A percentile compares a stretch with the other conserved stretches of the same genome.
These are phyloP conservation scores for Clitopilus passeckerianus DNA, from an alignment of 768 basidiomycete genomes.

Conservation along the genomic window DNA sequence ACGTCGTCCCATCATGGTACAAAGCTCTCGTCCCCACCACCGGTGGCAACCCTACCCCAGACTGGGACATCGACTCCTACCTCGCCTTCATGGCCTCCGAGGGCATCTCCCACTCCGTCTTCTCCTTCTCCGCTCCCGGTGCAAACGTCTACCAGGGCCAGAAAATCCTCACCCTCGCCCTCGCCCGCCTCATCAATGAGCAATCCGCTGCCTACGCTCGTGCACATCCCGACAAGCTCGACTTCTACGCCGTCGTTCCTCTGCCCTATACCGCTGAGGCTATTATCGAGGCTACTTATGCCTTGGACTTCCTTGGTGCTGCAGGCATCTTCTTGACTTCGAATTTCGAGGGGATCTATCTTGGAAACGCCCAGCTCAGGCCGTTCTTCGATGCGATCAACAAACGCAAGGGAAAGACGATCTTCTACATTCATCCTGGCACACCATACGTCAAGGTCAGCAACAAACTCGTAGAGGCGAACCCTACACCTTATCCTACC, in stretches of 20 bases:
- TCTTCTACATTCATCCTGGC: constrained; percentile 26
- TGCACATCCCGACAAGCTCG: constrained; percentile 20
- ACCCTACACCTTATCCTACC: constrained; percentile 26
- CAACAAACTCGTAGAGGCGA: constrained; percentile 22
- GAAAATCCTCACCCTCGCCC: constrained; percentile 21
- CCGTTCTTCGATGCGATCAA: constrained; percentile 28
- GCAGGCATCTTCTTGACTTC: constrained; percentile 26
- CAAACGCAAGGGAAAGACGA: constrained; percentile 17
- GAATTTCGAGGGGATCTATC: constrained; percentile 27
- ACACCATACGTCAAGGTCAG: constrained; percentile 22
- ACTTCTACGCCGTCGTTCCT: constrained; percentile 29
- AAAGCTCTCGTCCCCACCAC: constrained; percentile 19
- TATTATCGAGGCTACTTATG: constrained; percentile 25
- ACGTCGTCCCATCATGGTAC: constrained; percentile 28
- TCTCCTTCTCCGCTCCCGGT: constrained; percentile 27
- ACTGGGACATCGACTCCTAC: constrained; percentile 22
- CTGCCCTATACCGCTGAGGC: constrained; percentile 28
- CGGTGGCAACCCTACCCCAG: constrained; percentile 24
- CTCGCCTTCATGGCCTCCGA: constrained; percentile 26
- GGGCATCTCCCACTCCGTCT: constrained; percentile 22
- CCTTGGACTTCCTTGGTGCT: constrained; percentile 25
- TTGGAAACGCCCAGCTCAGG: constrained; percentile 22
- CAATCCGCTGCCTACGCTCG: constrained; percentile 27
- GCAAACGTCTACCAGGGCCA: constrained; percentile 25
- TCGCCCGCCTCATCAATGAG: constrained; percentile 31